These are phyloP conservation scores for Solanum sejunctum DNA, from an alignment of 257 asterid genomes.

Conservation along the genomic window DNA sequence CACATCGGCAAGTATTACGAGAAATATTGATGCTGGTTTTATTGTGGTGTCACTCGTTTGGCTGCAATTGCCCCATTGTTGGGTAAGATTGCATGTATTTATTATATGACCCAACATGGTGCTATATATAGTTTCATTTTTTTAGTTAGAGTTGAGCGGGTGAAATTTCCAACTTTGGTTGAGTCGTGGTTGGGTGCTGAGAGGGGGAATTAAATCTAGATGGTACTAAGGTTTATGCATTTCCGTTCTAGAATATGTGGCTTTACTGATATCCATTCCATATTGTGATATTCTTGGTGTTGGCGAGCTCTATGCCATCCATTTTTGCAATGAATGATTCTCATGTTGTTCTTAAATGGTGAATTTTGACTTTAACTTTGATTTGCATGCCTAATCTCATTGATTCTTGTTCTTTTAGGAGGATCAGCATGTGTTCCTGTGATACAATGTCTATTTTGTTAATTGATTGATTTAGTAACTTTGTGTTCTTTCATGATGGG, in stretches of 20 bases:
- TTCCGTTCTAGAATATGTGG: not conserved
- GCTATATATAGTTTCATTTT: not conserved
- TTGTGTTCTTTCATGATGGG: not conserved
- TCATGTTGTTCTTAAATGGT: not conserved
- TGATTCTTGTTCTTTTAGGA: not conserved
- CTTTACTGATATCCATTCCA: not conserved
- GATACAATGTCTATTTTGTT: not conserved
- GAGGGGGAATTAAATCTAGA: not conserved
- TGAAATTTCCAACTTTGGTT: not conserved
- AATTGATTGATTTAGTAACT: not conserved
- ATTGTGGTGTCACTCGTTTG: not conserved
- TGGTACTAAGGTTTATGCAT: not conserved
- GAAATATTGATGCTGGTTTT: not conserved
- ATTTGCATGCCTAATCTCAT: not conserved
- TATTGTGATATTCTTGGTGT: not conserved
- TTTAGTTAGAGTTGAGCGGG: not conserved
- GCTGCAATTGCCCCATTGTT: not conserved
- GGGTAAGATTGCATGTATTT: not conserved
- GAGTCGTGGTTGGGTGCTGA: not conserved
- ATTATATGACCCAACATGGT: not conserved
- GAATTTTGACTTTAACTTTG: not conserved
- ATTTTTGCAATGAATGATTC: not conserved
- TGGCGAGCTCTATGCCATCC: not conserved
- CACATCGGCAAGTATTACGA: not conserved
- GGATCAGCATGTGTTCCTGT: not conserved